A percentile compares a stretch with the other conserved stretches of the same genome.
Conservation (phyloP, 2,329 filamentous ascomycete genomes). For the Apiospora phragmitis region DNA sequence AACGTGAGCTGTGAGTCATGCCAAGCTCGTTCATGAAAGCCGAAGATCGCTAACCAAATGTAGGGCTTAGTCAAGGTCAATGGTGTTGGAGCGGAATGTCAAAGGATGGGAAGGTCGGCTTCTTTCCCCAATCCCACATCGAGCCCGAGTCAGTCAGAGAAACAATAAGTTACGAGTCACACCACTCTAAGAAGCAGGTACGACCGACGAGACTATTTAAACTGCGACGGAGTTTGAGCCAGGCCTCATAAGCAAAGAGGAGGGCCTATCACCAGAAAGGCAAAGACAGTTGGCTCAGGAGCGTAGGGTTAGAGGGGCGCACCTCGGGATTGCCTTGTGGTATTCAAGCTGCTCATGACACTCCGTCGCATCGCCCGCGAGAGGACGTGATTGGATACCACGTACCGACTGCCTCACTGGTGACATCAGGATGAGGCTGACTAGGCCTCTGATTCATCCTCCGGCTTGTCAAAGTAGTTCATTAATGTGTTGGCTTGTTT, state of each 20-base stretch:
- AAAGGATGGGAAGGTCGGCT: constrained; percentile 51
- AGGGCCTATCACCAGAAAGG: neutral
- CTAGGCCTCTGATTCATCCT: neutral
- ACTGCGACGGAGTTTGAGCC: constrained; percentile 7
- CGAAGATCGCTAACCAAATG: neutral
- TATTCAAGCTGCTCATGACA: too few relatives aligned
- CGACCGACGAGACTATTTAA: constrained; percentile 6
- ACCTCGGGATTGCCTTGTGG: too few relatives aligned
- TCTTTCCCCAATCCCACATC: constrained; percentile 53
- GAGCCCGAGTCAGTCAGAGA: constrained; percentile 47
- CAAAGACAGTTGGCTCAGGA: neutral
- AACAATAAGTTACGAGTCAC: constrained; percentile 23
- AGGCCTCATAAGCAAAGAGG: neutral
- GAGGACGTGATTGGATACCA: too few relatives aligned
- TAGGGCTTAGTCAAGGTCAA: constrained; percentile 47
- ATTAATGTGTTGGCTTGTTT: constrained; percentile 44
- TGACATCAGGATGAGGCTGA: neutral
- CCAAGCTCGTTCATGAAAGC: neutral
- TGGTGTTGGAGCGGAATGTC: constrained; percentile 60
- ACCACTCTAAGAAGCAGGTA: constrained; percentile 11
- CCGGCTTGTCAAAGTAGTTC: constrained; percentile 54
- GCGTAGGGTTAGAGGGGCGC: too few relatives aligned
- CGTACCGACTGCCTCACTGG: too few relatives aligned
- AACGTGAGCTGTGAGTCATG: constrained; percentile 49
- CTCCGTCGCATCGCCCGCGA: too few relatives aligned